phyloP scores from a whole-genome alignment of 441 rosid genomes.

The Eruca vesicaria region DNA sequence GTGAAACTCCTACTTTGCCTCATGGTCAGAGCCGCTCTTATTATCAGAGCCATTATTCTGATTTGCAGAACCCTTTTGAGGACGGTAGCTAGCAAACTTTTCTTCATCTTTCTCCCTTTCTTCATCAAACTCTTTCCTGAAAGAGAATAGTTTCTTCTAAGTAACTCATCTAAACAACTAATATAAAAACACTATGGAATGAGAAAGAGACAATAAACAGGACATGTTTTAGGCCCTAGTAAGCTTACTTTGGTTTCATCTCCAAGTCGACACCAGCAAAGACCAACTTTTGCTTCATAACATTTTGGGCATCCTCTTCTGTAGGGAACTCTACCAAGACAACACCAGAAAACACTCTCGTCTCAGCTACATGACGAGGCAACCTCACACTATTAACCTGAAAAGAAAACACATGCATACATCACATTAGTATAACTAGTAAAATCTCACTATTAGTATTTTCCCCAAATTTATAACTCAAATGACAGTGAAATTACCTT shows the following conservation, averaged over 20 bases:
- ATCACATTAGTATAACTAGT: neutral
- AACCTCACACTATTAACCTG: conserved; percentile 89
- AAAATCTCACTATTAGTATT: neutral
- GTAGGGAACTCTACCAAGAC: conserved; percentile 80
- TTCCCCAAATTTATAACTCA: neutral
- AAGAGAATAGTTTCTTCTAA: neutral
- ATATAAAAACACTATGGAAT: neutral
- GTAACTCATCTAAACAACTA: neutral
- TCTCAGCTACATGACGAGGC: conserved; percentile 83
- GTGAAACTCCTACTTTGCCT: conserved; percentile 31
- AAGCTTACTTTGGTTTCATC: neutral
- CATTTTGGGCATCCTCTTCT: conserved; percentile 66
- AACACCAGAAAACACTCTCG: conserved; percentile 65
- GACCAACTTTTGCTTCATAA: conserved; percentile 54
- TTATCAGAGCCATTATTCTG: conserved; percentile 37
- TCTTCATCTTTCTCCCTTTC: conserved; percentile 51
- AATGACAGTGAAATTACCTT: conserved; percentile 44
- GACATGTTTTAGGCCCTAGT: no score
- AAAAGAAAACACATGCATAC: neutral
- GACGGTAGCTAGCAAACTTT: conserved; percentile 40
- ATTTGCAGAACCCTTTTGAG: conserved; percentile 33
- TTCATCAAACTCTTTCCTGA: conserved; percentile 74
- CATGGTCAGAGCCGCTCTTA: conserved; percentile 34
- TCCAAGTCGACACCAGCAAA: conserved; percentile 52
- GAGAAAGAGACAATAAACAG: neutral